Conservation (phyloP, 495 filamentous ascomycete species). For the Acidomyces sp. region DNA sequence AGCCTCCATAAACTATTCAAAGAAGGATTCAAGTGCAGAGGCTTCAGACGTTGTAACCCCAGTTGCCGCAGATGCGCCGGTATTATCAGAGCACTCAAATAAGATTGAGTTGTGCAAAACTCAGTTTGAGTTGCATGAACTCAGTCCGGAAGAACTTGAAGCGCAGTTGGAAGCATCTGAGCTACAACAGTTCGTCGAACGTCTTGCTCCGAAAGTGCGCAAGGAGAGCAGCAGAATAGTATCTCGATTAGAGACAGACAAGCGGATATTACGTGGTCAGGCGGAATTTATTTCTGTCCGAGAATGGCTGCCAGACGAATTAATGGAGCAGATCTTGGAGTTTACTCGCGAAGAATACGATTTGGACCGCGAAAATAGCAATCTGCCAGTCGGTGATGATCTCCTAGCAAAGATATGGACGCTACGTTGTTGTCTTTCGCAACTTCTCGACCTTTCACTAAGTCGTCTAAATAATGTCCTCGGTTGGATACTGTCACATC, state of each 20-base stretch:
- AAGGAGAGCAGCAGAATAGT: slow-evolving; percentile 47
- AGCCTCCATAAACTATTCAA: slow-evolving; percentile 22
- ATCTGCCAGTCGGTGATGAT: slow-evolving; percentile 47
- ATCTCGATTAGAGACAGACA: slow-evolving; percentile 62
- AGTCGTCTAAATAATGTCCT: slow-evolving; percentile 51
- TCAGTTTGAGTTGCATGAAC: slow-evolving; percentile 29
- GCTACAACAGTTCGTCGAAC: slow-evolving; percentile 72
- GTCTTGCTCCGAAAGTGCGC: slow-evolving; percentile 49
- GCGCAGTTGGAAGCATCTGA: slow-evolving; percentile 67
- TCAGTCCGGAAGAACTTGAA: slow-evolving; percentile 76
- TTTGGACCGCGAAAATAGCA: slow-evolving; percentile 29
- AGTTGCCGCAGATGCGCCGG: slow-evolving; percentile 5
- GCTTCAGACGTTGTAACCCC: slow-evolving; percentile 14
- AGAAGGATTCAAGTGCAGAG: slow-evolving; percentile 5
- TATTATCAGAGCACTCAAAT: too few relatives aligned
- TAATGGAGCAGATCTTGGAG: slow-evolving; percentile 62
- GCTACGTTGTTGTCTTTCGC: slow-evolving; percentile 52
- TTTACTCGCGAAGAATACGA: slow-evolving; percentile 34
- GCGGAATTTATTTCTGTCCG: slow-evolving; percentile 52
- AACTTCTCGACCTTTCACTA: slow-evolving; percentile 53
- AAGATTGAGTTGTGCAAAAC: too few relatives aligned
- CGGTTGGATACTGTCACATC: slow-evolving; percentile 41
- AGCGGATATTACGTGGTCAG: slow-evolving; percentile 60
- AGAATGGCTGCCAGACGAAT: slow-evolving; percentile 66
- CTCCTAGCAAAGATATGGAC: slow-evolving; percentile 67